Evolutionary conservation across 2,329 filamentous ascomycete species (phyloP).

Genomic region (Biscogniauxia mediterranea): DNA sequence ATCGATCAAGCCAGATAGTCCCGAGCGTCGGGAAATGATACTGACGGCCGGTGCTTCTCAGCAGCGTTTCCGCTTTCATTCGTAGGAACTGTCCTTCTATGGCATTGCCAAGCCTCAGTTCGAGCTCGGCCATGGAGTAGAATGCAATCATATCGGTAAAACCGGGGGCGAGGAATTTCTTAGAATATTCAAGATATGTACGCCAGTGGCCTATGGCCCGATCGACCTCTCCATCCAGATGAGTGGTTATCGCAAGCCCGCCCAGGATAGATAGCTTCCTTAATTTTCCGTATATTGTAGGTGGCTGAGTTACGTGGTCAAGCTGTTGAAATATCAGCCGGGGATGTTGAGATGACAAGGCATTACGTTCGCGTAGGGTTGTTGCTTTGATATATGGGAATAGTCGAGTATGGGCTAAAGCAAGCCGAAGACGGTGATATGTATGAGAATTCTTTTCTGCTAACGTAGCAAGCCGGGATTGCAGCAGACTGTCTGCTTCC

Average conservation of each 20-base stretch:
- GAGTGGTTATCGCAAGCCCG: not conserved
- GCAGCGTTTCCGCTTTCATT: not conserved
- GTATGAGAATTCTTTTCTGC: too few species aligned
- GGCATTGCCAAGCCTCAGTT: not conserved
- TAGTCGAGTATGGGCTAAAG: not conserved
- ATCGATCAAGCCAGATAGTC: not conserved
- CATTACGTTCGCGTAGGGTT: not conserved
- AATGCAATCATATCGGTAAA: not conserved
- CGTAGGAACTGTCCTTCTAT: not conserved
- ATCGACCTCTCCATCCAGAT: not conserved
- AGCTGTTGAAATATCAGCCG: not conserved
- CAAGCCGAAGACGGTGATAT: not conserved
- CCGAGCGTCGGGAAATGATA: not conserved
- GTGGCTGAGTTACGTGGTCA: not conserved
- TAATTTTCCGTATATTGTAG: not conserved
- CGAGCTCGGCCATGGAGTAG: not conserved
- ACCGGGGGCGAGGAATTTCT: not conserved
- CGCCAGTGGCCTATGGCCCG: not conserved
- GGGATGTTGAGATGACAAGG: not conserved
- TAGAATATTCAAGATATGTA: not conserved
- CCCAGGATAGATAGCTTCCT: not conserved
- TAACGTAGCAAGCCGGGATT: too few species aligned
- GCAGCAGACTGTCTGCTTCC: too few species aligned
- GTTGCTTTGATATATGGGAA: not conserved
- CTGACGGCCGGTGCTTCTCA: not conserved